A percentile compares a stretch with the other conserved stretches of the same genome.
Conservation (phyloP, 768 basidiomycete species). For the Phylloporus sp. region DNA sequence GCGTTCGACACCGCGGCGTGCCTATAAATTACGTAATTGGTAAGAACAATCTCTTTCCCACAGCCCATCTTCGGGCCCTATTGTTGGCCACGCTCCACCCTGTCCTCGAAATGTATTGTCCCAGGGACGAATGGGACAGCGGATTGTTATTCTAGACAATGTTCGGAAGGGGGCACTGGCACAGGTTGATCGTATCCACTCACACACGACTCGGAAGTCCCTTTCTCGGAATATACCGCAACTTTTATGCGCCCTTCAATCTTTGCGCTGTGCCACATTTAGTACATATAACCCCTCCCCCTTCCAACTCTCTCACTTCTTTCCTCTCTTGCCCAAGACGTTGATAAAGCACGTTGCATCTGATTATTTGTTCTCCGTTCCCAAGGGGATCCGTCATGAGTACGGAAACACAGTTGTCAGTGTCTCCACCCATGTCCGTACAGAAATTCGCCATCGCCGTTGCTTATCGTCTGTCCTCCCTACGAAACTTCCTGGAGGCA, state of each 20-base stretch:
- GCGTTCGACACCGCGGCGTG: slow-evolving; percentile 15
- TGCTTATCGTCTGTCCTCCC: slow-evolving; percentile 28
- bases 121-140: slow-evolving; percentile 1
- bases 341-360: slow-evolving; percentile 4
- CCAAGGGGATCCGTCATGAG: slow-evolving; percentile 18
- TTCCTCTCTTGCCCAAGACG: slow-evolving; percentile 8
- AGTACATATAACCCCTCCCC: slow-evolving; percentile 21
- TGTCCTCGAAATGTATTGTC: no score
- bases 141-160: slow-evolving; percentile 7
- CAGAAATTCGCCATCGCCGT: slow-evolving; percentile 28
- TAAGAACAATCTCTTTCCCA: slow-evolving; percentile 10
- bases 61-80: slow-evolving; percentile 7
- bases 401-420: slow-evolving; percentile 4
- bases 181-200: slow-evolving; percentile 14
- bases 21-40: slow-evolving; percentile 17
- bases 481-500: slow-evolving; percentile 27
- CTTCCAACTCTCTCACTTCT: slow-evolving; percentile 6
- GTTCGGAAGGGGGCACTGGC: slow-evolving; percentile 7
- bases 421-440: slow-evolving; percentile 12
- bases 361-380: slow-evolving; percentile 14
- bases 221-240: slow-evolving; percentile 33
- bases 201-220: slow-evolving; percentile 8
- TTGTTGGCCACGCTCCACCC: no score
- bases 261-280: slow-evolving; percentile 26
- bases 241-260: slow-evolving; percentile 21